phyloP scores from a whole-genome alignment of 257 asterid species.

The Handroanthus guayacan region DNA sequence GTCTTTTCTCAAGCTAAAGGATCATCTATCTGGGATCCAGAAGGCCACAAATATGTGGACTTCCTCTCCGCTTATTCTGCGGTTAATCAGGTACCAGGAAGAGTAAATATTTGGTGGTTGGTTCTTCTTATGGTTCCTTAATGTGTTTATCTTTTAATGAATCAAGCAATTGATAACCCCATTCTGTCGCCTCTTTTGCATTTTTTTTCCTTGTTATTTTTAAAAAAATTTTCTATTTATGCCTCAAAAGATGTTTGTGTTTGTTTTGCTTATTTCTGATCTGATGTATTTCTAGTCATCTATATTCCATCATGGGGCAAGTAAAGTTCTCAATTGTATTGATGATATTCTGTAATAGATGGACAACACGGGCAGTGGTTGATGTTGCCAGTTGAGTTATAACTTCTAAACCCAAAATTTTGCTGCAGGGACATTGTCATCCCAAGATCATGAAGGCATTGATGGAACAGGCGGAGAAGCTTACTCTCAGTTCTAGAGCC shows the following conservation, averaged over 20 bases:
- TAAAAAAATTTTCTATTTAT: background rate
- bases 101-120: background rate
- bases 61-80: constrained; percentile 98
- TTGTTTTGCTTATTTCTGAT: background rate
- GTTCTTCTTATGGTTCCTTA: constrained; percentile 24
- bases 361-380: constrained; percentile 6
- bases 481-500: constrained; percentile 97
- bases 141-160: constrained; percentile 9
- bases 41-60: constrained; percentile 91
- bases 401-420: constrained; percentile 18
- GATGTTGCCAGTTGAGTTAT: constrained; percentile 11
- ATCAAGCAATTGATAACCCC: background rate
- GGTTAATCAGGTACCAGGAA: constrained; percentile 79
- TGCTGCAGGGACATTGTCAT: constrained; percentile 92
- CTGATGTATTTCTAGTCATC: background rate
- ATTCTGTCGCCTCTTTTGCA: background rate
- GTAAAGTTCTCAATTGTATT: background rate
- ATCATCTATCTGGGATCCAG: constrained; percentile 88
- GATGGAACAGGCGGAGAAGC: constrained; percentile 79
- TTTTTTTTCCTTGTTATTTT: background rate
- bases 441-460: constrained; percentile 90
- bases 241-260: background rate
- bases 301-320: background rate
- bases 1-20: constrained; percentile 95
- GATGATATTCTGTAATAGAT: background rate